Evolutionary conservation across 164 flowering plant genomes (phyloP).

Genomic region (Houttuynia cordata): DNA sequence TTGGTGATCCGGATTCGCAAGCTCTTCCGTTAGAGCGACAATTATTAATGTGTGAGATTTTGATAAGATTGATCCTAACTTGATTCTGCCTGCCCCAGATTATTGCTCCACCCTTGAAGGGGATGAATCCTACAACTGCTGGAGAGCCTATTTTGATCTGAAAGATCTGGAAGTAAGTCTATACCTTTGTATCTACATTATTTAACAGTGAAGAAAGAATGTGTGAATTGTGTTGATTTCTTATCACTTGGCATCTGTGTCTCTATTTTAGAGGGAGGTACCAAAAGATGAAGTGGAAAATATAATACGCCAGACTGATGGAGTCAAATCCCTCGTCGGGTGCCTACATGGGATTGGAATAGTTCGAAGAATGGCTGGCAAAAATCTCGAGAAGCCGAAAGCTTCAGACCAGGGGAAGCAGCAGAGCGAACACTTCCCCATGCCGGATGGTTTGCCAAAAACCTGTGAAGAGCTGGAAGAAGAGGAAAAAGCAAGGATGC

Average conservation of each 20-base stretch:
- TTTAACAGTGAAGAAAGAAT: too few species aligned
- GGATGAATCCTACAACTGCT: constrained; percentile 64
- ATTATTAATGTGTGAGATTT: too few species aligned
- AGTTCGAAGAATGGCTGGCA: constrained; percentile 15
- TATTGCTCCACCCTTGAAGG: constrained; percentile 85
- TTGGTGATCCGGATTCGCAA: too few species aligned
- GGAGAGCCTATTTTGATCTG: constrained; percentile 82
- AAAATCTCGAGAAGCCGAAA: constrained; percentile 11
- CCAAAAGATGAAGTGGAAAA: constrained; percentile 60
- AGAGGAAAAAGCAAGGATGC: constrained; percentile 68
- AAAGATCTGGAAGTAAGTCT: constrained; percentile 67
- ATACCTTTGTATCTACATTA: too few species aligned
- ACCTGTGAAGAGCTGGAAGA: constrained; percentile 59
- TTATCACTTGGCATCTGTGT: neutral
- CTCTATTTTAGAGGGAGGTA: constrained; percentile 29
- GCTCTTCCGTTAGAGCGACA: too few species aligned
- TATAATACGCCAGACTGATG: constrained; percentile 44
- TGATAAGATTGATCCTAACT: neutral
- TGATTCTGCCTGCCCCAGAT: constrained; percentile 27
- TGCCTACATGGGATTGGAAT: constrained; percentile 45
- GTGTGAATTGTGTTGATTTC: neutral
- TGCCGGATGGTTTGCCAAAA: constrained; percentile 84
- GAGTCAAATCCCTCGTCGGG: constrained; percentile 50
- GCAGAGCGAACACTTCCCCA: constrained; percentile 17
- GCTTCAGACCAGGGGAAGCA: constrained; percentile 7